Evolutionary conservation across 2,329 filamentous ascomycete genomes (phyloP).

Genomic region (Zymoseptoria crescenta): DNA sequence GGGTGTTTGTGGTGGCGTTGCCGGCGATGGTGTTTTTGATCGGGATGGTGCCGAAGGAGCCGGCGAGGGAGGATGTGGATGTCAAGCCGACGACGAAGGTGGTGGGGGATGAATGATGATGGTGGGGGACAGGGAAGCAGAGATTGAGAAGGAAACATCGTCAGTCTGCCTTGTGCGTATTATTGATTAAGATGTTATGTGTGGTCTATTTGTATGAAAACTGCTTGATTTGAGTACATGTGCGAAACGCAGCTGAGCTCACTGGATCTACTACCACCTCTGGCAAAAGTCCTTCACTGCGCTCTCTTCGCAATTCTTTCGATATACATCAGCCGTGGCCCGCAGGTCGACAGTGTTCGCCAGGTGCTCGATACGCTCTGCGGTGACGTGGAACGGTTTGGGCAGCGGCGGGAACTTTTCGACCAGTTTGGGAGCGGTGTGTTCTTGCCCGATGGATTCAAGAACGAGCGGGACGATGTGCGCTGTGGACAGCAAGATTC

Average conservation of each 20-base stretch:
- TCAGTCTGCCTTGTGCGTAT: no score
- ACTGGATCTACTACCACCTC: neutral
- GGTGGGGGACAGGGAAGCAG: neutral
- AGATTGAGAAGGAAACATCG: no score
- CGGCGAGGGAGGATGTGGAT: neutral
- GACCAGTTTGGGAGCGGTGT: conserved; percentile 16
- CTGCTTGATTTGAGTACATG: neutral
- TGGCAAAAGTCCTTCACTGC: conserved; percentile 15
- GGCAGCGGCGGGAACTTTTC: conserved; percentile 22
- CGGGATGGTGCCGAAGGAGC: conserved; percentile 7
- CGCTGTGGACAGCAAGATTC: conserved; percentile 26
- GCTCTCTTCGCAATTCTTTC: conserved; percentile 7
- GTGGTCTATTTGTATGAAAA: neutral
- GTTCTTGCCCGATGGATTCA: conserved; percentile 15
- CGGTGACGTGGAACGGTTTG: conserved; percentile 24
- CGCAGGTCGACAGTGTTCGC: conserved; percentile 11
- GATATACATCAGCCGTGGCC: conserved; percentile 11
- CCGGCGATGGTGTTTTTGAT: conserved; percentile 17
- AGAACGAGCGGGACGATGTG: conserved; percentile 24
- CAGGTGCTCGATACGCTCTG: conserved; percentile 21
- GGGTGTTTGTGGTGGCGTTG: conserved; percentile 10
- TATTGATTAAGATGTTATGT: no score
- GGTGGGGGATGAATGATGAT: neutral
- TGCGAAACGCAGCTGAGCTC: neutral
- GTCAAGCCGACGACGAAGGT: neutral